A percentile compares a stretch with the other conserved stretches of the same genome.
phyloP scores from a whole-genome alignment of 257 asterid species.

The Jasminum sambac region DNA sequence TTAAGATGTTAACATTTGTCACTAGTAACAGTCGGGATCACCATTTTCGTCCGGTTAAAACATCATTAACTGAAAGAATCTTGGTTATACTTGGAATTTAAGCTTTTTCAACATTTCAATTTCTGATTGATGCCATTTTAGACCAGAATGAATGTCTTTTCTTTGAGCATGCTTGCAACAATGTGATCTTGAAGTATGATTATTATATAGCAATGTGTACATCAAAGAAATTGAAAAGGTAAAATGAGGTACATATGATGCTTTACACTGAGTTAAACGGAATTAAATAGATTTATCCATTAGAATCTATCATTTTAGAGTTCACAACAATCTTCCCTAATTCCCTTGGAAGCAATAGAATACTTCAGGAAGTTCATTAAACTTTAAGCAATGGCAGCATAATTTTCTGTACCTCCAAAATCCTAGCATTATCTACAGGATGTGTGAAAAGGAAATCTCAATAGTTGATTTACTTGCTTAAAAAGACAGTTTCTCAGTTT shows the following conservation, averaged over 20 bases:
- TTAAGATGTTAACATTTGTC: constrained; percentile 4
- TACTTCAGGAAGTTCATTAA: not conserved
- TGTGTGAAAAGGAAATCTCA: not conserved
- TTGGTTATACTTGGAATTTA: constrained; percentile 23
- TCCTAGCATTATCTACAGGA: not conserved
- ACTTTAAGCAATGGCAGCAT: not conserved
- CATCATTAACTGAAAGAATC: constrained; percentile 17
- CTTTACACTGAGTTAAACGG: constrained; percentile 1
- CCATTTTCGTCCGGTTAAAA: constrained; percentile 13
- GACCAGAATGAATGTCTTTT: constrained; percentile 7
- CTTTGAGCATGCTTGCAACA: not conserved
- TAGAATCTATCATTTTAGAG: not conserved
- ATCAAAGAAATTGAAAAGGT: not conserved
- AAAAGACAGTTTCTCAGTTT: not conserved
- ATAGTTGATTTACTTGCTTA: not conserved
- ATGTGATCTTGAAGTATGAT: not conserved
- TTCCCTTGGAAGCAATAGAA: not conserved
- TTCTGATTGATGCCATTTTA: not conserved
- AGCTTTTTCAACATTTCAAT: constrained; percentile 19
- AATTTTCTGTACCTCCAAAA: not conserved
- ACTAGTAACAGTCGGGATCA: constrained; percentile 6
- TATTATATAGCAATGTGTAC: not conserved
- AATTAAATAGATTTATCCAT: not conserved
- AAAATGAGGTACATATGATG: constrained; percentile 7
- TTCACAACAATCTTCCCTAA: constrained; percentile 3